Evolutionary conservation across 2,329 filamentous ascomycete species (phyloP).

Genomic region (Pyricularia pennisetigena): DNA sequence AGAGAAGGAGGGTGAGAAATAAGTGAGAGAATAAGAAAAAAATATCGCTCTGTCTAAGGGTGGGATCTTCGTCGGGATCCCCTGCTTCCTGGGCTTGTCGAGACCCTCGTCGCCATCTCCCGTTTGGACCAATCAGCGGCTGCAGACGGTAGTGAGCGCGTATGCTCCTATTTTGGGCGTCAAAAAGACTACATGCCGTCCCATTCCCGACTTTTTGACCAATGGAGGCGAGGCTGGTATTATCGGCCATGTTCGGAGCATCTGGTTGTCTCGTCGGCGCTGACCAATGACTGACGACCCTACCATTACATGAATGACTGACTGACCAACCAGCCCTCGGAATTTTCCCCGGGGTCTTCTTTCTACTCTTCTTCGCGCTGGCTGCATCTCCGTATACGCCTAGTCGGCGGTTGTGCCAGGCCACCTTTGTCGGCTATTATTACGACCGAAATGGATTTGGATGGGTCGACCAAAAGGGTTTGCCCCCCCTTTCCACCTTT

Average conservation of each 20-base stretch:
- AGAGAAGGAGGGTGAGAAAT: background rate
- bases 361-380: slow-evolving; percentile 3
- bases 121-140: background rate
- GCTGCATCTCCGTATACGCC: background rate
- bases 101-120: background rate
- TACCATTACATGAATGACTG: background rate
- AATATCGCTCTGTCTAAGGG: background rate
- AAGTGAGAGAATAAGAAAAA: background rate
- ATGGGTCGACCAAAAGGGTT: background rate
- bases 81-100: background rate
- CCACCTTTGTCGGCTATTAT: slow-evolving; percentile 5
- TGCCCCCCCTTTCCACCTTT: background rate
- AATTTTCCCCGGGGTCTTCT: background rate
- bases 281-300: background rate
- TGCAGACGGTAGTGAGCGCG: background rate
- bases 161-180: slow-evolving; percentile 4
- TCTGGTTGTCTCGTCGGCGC: background rate
- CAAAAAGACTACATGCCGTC: background rate
- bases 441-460: background rate
- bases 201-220: background rate
- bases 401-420: background rate
- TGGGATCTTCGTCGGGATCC: background rate
- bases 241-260: background rate
- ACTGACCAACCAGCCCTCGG: slow-evolving; percentile 1
- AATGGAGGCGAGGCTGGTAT: background rate